Percentiles rank a stretch among this genome's conserved stretches.
These are phyloP conservation scores for Fusarium azukiicola DNA, from an alignment of 2,329 filamentous ascomycete genomes.

Conservation along the genomic window DNA sequence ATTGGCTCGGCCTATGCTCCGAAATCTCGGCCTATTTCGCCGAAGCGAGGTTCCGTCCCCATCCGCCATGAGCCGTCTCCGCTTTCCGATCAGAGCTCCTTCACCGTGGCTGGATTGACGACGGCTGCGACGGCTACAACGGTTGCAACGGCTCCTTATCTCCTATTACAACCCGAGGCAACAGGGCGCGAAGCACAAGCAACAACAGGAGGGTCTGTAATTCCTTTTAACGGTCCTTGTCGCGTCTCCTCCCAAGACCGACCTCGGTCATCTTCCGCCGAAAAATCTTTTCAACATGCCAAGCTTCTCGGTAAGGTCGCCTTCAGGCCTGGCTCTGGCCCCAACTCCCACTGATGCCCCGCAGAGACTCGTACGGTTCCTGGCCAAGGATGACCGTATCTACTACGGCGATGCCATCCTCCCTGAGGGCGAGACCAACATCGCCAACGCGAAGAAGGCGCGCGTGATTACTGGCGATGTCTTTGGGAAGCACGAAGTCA, in stretches of 20 bases:
- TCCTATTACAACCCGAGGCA: background rate
- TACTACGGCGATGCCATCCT: slow-evolving; percentile 12
- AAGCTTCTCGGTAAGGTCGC: background rate
- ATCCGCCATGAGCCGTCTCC: slow-evolving; percentile 2
- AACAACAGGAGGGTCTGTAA: background rate
- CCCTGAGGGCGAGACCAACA: background rate
- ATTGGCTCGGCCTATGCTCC: background rate
- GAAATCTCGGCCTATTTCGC: background rate
- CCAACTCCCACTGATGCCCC: background rate
- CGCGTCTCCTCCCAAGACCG: background rate
- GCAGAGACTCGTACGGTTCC: background rate
- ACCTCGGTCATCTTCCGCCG: slow-evolving; percentile 8
- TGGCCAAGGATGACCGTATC: background rate
- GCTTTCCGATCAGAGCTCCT: slow-evolving; percentile 11
- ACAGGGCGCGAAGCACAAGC: background rate
- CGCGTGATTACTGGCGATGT: background rate
- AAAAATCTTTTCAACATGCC: background rate
- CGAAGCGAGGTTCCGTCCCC: background rate
- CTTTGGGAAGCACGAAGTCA: background rate
- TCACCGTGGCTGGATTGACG: background rate
- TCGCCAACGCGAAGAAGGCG: background rate
- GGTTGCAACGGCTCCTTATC: background rate
- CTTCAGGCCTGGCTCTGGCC: background rate
- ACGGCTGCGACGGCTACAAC: background rate
- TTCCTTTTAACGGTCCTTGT: background rate